Base-by-base conservation (phyloP, 225 moss, liverwort and hornwort species). In the Bryum argenteum region DNA sequence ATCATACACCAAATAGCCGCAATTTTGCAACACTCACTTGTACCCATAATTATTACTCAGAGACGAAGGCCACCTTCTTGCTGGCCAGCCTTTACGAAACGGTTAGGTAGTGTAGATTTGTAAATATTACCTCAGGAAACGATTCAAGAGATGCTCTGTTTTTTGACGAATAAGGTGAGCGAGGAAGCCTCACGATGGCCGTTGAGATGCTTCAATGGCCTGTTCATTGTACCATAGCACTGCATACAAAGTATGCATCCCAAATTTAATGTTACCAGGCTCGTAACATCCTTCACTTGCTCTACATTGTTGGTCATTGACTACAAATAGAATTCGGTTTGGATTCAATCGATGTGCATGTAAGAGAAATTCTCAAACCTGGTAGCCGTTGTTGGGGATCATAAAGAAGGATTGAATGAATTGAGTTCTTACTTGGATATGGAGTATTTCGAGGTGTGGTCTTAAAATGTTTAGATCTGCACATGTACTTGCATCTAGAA, bases 21-120 rank as follows among this genome's bases (percentile, higher is more conserved):
- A 33, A 33, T 50, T 39, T 22, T 60, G 75, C 61, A 50, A 58
- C 68, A 47, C 57, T 50, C 43, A 65, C 40, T 61, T 73, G 80
- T 77, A 53, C 40, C 45, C 40, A 61, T 48, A 48, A 33, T 17
- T 48, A 11, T 65, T 74, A 7, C 67, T 79, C 60, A 47, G 59
- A 76, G 47, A 33, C 20, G 14, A 54, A 69, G 86, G 80, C 82
- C 76, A 79, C 54, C 75, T 74, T 71, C 85, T 80, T 80, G 78
- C 77, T 82, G 80, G 75, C 80, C 82, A 71, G 33, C 33, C 33
- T 5, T 33, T 33, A 33, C 33, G 7, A 59, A 66, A 71, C 67
- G 67, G 40, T 66, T 39, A 59, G 47, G 53, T 56, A 58, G 61
- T 54, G 78, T 74, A 82, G 69, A 62, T 58, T 33, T 79, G 63